Conservation (phyloP, 202 grass and related monocot genomes). For the Dendrocalamus latiflorus region DNA sequence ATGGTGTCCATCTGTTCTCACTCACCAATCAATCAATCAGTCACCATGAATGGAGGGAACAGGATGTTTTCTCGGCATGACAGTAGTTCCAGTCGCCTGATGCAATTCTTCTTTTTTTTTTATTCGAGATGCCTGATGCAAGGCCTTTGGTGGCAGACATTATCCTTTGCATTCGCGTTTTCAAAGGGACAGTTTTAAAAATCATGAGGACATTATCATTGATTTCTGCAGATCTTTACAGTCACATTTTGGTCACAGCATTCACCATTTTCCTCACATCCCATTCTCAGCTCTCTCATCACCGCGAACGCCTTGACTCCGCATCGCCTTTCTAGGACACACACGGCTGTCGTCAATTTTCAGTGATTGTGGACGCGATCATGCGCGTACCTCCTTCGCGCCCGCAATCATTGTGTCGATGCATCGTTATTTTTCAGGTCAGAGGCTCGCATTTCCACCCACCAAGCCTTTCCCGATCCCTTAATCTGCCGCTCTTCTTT, state of each 20-base stretch:
- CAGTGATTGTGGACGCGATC: no score
- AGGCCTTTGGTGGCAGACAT: background rate
- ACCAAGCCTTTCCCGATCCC: background rate
- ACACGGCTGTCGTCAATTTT: background rate
- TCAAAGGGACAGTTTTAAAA: background rate
- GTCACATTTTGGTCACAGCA: background rate
- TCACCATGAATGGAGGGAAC: background rate
- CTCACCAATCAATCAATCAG: background rate
- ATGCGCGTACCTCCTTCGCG: background rate
- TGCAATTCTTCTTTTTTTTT: no score
- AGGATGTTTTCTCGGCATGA: background rate
- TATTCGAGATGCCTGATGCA: no score
- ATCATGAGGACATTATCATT: slow-evolving; percentile 13
- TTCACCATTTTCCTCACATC: background rate
- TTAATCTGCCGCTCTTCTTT: background rate
- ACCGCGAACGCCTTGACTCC: background rate
- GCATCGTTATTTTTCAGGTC: background rate
- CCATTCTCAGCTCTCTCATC: background rate
- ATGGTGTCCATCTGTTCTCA: background rate
- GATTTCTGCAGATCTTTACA: background rate
- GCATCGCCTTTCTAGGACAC: background rate
- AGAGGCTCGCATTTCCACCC: background rate
- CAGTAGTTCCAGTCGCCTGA: no score
- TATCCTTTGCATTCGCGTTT: background rate
- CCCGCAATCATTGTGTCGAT: slow-evolving; percentile 6